phyloP scores from a whole-genome alignment of 441 rosid genomes.

The Iberis amara region DNA sequence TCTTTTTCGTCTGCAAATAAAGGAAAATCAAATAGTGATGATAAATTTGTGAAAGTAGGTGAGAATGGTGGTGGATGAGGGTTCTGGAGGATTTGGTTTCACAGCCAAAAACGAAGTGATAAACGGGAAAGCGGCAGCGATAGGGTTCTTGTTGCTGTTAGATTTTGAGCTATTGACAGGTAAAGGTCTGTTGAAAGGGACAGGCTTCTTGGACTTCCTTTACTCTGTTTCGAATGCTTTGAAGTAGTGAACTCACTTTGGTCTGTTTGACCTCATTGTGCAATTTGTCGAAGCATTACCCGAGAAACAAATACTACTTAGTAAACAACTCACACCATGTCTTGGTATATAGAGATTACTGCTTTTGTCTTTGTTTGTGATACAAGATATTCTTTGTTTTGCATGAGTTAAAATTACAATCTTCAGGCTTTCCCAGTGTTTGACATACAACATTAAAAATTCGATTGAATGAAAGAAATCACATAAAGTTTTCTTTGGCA shows the following conservation, averaged over 20 bases:
- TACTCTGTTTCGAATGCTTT: slow-evolving; percentile 62
- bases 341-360: slow-evolving; percentile 24
- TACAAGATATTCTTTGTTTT: slow-evolving; percentile 22
- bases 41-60: slow-evolving; percentile 45
- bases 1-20: neutral
- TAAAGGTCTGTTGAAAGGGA: slow-evolving; percentile 84
- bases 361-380: slow-evolving; percentile 15
- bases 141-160: slow-evolving; percentile 78
- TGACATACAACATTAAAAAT: neutral
- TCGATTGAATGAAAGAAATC: too few relatives aligned
- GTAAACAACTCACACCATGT: slow-evolving; percentile 12
- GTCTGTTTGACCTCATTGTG: slow-evolving; percentile 9
- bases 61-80: slow-evolving; percentile 84
- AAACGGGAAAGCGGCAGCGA: slow-evolving; percentile 85
- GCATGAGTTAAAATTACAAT: neutral
- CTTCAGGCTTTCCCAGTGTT: neutral
- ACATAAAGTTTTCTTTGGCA: too few relatives aligned
- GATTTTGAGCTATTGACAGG: slow-evolving; percentile 94
- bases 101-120: slow-evolving; percentile 62
- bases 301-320: slow-evolving; percentile 20
- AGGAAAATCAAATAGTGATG: slow-evolving; percentile 6
- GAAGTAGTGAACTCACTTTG: slow-evolving; percentile 33
- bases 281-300: slow-evolving; percentile 17
- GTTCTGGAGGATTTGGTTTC: slow-evolving; percentile 68
- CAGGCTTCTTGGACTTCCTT: slow-evolving; percentile 85